Percentiles rank a stretch among this genome's conserved stretches.
These are phyloP conservation scores for Setaria viridis DNA, from an alignment of 202 grass and related monocot species.

Conservation along the genomic window DNA sequence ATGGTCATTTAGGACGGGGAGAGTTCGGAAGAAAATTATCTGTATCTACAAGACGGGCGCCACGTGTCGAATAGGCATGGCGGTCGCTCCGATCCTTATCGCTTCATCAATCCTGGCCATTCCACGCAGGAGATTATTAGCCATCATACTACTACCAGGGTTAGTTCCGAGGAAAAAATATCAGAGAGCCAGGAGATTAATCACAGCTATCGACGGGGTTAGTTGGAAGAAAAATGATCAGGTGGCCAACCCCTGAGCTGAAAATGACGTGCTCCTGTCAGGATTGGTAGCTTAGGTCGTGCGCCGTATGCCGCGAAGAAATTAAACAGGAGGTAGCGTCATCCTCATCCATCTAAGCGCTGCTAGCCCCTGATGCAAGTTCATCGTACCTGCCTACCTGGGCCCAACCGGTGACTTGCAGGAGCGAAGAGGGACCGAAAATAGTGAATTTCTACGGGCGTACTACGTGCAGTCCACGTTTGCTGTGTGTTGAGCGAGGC, in stretches of 20 bases:
- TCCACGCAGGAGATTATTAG: neutral
- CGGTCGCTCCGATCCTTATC: neutral
- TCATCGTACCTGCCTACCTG: neutral
- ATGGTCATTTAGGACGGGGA: too few species aligned
- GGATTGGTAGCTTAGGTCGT: neutral
- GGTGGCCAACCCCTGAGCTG: neutral
- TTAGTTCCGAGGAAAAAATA: too few species aligned
- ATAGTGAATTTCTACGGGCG: neutral
- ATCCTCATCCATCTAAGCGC: neutral
- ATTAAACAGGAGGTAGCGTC: neutral
- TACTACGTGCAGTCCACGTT: constrained; percentile 17
- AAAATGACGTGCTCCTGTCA: neutral
- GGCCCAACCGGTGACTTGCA: constrained; percentile 2
- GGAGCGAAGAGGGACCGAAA: neutral
- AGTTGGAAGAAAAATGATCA: neutral
- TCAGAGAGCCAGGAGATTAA: too few species aligned
- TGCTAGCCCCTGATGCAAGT: neutral
- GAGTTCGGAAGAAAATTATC: too few species aligned
- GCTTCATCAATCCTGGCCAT: neutral
- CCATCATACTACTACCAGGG: too few species aligned
- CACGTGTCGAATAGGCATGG: neutral
- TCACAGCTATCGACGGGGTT: neutral
- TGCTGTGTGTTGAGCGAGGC: neutral
- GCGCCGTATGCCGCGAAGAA: neutral
- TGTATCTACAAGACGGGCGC: too few species aligned